Conservation (phyloP, 2,329 filamentous ascomycete species). For the Monosporascus sp. region DNA sequence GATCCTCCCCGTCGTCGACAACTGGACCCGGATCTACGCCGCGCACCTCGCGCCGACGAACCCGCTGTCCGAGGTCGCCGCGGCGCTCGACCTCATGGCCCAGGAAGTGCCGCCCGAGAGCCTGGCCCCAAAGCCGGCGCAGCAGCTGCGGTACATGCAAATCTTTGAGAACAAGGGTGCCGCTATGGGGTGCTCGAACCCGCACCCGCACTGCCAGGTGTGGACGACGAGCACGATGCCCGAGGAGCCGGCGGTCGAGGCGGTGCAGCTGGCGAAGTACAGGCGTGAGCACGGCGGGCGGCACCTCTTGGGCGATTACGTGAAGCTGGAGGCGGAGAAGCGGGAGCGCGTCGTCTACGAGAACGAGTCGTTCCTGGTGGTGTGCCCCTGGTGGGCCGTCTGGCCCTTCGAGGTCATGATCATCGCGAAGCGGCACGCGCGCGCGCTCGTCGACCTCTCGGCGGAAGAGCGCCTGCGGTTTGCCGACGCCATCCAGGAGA, state of each 20-base stretch:
- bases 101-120: constrained; percentile 31
- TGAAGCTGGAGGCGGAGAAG: constrained; percentile 73
- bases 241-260: constrained; percentile 79
- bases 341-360: constrained; percentile 82
- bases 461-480: constrained; percentile 65
- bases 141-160: constrained; percentile 94
- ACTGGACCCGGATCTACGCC: constrained; percentile 88
- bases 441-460: constrained; percentile 76
- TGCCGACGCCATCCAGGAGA: constrained; percentile 79
- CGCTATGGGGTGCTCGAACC: constrained; percentile 98
- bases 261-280: constrained; percentile 75
- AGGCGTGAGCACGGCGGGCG: constrained; percentile 63
- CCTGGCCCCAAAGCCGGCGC: constrained; percentile 48
- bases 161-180: constrained; percentile 99
- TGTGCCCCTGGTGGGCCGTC: constrained; percentile 96
- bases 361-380: constrained; percentile 76
- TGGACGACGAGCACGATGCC: constrained; percentile 92
- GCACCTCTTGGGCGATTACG: constrained; percentile 83
- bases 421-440: constrained; percentile 75
- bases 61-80: constrained; percentile 46
- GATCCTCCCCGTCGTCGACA: constrained; percentile 77
- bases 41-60: constrained; percentile 70
- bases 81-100: constrained; percentile 31
- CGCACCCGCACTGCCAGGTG: constrained; percentile 92
- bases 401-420: constrained; percentile 98